Evolutionary conservation across 2,329 filamentous ascomycete genomes (phyloP).

Genomic region (Canariomyces notabilis): DNA sequence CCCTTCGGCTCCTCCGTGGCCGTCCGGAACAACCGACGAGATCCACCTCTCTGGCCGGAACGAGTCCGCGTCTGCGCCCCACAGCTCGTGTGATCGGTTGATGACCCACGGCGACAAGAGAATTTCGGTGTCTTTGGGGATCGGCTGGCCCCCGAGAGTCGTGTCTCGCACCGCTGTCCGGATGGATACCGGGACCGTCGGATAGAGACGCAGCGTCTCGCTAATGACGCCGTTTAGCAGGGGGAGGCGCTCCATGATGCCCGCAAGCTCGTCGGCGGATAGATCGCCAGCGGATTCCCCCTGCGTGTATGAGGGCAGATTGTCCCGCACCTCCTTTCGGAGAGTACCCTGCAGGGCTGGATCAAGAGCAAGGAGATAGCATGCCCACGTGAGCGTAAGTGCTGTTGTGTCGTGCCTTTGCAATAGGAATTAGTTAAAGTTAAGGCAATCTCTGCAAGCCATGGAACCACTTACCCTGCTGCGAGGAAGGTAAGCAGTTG

Average conservation of each 20-base stretch:
- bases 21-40: conserved; percentile 35
- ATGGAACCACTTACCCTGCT: conserved; percentile 39
- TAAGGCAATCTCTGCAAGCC: too few relatives aligned
- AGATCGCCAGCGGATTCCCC: neutral
- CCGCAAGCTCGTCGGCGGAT: conserved; percentile 37
- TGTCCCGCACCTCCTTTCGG: conserved; percentile 55
- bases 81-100: conserved; percentile 58
- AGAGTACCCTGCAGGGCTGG: conserved; percentile 51
- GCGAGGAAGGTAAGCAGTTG: conserved; percentile 53
- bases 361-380: conserved; percentile 57
- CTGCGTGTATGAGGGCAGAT: conserved; percentile 50
- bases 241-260: conserved; percentile 57
- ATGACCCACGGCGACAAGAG: conserved; percentile 54
- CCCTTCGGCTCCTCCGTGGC: too few relatives aligned
- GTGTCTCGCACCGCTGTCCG: conserved; percentile 55
- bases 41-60: conserved; percentile 70
- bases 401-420: conserved; percentile 59
- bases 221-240: conserved; percentile 65
- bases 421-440: too few relatives aligned
- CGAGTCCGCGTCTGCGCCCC: conserved; percentile 60
- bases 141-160: conserved; percentile 49
- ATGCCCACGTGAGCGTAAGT: conserved; percentile 57
- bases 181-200: conserved; percentile 61
- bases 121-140: conserved; percentile 62
- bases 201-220: conserved; percentile 63